Conservation (phyloP, 345 rosid species). For the Erucastrum elatum region DNA sequence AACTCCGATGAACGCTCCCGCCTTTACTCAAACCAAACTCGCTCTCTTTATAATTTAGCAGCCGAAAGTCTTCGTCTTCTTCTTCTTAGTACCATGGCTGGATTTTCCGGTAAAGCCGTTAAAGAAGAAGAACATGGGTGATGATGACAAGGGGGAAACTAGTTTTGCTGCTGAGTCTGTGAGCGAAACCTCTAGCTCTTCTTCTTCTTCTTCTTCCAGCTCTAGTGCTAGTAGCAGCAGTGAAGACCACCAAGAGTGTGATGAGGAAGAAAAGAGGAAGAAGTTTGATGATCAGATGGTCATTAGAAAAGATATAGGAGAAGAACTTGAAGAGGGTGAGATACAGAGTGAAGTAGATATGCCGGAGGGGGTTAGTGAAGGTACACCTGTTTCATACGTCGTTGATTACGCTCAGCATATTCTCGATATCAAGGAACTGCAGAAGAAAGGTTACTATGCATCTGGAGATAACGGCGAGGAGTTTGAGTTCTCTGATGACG, state of each 20-base stretch:
- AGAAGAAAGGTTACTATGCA: conserved; percentile 93
- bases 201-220: conserved; percentile 39
- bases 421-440: conserved; percentile 64
- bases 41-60: no score
- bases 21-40: no score
- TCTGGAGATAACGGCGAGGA: conserved; percentile 94
- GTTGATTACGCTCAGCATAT: conserved; percentile 74
- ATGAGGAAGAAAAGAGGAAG: conserved; percentile 29
- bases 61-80: no score
- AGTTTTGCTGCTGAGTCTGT: conserved; percentile 40
- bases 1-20: no score
- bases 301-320: conserved; percentile 7
- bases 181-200: conserved; percentile 41
- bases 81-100: no score
- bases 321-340: conserved; percentile 52
- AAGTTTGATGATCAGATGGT: conserved; percentile 12
- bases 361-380: conserved; percentile 62
- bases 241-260: conserved; percentile 21
- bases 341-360: conserved; percentile 40
- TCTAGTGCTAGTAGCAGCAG: conserved; percentile 40
- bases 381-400: conserved; percentile 67
- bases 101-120: no score
- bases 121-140: no score
- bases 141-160: conserved; percentile 28
- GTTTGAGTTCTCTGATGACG: conserved; percentile 92